Percentiles rank a stretch among this genome's conserved stretches.
Conservation (phyloP, 805 yeast genomes). For the Tetrapisispora fleetii region DNA sequence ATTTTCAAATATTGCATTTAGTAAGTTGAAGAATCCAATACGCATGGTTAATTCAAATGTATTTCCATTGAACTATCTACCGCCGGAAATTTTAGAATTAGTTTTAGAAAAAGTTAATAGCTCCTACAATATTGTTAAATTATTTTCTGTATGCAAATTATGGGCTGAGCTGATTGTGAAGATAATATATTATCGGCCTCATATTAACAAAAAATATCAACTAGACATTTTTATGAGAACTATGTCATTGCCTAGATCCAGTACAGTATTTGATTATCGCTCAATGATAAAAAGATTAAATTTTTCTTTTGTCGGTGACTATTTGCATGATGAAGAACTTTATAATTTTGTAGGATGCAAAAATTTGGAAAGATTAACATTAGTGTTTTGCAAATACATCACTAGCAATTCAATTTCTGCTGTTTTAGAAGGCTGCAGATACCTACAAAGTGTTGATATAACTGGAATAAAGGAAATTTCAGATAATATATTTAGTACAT, state of each 20-base stretch:
- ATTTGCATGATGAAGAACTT: conserved; percentile 57
- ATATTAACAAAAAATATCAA: conserved; percentile 48
- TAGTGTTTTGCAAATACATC: conserved; percentile 67
- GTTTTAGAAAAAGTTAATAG: conserved; percentile 56
- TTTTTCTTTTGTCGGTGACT: conserved; percentile 59
- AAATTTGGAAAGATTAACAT: conserved; percentile 74
- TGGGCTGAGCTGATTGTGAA: conserved; percentile 76
- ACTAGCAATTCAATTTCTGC: conserved; percentile 50
- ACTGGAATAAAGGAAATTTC: conserved; percentile 61
- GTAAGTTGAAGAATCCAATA: neutral
- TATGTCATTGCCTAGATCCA: conserved; percentile 18
- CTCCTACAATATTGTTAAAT: conserved; percentile 46
- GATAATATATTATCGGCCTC: conserved; percentile 81
- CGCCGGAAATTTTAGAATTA: conserved; percentile 50
- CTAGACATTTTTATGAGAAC: conserved; percentile 33
- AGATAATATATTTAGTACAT: conserved; percentile 60
- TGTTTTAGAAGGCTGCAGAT: conserved; percentile 54
- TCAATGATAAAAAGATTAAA: conserved; percentile 69
- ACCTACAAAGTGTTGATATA: conserved; percentile 76
- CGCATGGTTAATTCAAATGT: neutral
- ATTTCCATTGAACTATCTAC: conserved; percentile 31
- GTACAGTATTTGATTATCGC: conserved; percentile 58
- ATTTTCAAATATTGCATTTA: neutral
- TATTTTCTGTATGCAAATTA: conserved; percentile 65
- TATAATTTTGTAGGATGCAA: conserved; percentile 54